These are phyloP conservation scores for Candida palmyrensis DNA, from an alignment of 805 yeast genomes.

Conservation along the genomic window DNA sequence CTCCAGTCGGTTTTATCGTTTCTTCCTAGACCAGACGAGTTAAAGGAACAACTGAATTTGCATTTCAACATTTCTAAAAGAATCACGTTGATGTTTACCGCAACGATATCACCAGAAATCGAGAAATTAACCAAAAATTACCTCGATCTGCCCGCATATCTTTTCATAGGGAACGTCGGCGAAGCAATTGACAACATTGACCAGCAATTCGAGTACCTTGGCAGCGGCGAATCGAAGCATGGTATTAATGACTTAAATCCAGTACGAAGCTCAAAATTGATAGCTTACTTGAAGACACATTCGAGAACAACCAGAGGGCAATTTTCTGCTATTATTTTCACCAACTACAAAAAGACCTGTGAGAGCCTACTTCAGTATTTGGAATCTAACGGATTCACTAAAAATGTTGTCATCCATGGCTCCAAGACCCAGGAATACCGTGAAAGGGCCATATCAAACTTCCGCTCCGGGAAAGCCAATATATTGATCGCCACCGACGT, in stretches of 20 bases:
- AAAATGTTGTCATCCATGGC: constrained; percentile 71
- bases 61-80: constrained; percentile 36
- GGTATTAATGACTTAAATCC: constrained; percentile 16
- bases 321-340: constrained; percentile 64
- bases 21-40: constrained; percentile 40
- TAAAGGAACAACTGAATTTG: constrained; percentile 25
- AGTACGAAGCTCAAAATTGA: constrained; percentile 39
- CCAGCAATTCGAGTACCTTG: constrained; percentile 51
- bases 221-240: constrained; percentile 18
- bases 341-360: constrained; percentile 69
- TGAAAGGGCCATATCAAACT: constrained; percentile 64
- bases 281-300: constrained; percentile 36
- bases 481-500: constrained; percentile 88
- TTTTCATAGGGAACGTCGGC: constrained; percentile 64
- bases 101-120: constrained; percentile 78
- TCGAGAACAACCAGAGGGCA: constrained; percentile 23
- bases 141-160: constrained; percentile 54
- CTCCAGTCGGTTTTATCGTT: constrained; percentile 53
- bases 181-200: constrained; percentile 62
- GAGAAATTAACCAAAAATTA: constrained; percentile 63
- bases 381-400: constrained; percentile 36
- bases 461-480: constrained; percentile 52
- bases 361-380: constrained; percentile 59
- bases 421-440: constrained; percentile 80
- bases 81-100: constrained; percentile 88